Base-by-base conservation (phyloP, 257 asterid species). In the Penstemon barbatus region DNA sequence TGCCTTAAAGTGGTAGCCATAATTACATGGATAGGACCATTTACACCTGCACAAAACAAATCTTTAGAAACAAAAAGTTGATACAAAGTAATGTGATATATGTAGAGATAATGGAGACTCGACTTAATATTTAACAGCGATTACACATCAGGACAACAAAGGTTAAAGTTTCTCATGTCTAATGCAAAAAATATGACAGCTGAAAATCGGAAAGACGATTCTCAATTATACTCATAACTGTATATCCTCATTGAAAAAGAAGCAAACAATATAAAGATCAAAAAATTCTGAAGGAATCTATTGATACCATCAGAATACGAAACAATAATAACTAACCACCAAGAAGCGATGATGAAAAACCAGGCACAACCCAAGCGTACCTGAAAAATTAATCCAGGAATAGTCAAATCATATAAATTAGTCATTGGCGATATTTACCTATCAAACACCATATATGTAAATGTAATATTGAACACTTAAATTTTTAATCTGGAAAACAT, bases 291-390 rank as follows among this genome's bases (percentile, higher is more conserved):
- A 44, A 11, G 37, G 11, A n/a, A 66, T 54, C 43, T 4, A 8
- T 42, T n/a, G 33, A n/a, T 1, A 66, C 38, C 7, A 18, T 3
- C 13, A 49, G 55, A 36, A 25, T 33, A n/a, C 56, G 52, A 70
- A 62, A 45, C 58, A 49, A 61, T 38, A 61, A 41, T 51, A 41
- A 77, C 82, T 75, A 40, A 80, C 88, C 84, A 7, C 84, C 84
- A 46, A 83, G 81, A 72, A 83, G 83, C 44, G 78, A 77, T 60
- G 80, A 73, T 6, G 83, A 78, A 72, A 83, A 83, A 66, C 83
- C 81, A 63, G 88, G 81, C 71, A 80, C 71, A 48, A 80, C 77
- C 53, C 66, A 78, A 77, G 86, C 83, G 73, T 82, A 82, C 75
- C 84, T 79, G 73, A 44, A 65, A 63, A 74, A 25, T 25, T 49